Evolutionary conservation across 257 asterid species (phyloP).

Genomic region (Coffea eugenioides): DNA sequence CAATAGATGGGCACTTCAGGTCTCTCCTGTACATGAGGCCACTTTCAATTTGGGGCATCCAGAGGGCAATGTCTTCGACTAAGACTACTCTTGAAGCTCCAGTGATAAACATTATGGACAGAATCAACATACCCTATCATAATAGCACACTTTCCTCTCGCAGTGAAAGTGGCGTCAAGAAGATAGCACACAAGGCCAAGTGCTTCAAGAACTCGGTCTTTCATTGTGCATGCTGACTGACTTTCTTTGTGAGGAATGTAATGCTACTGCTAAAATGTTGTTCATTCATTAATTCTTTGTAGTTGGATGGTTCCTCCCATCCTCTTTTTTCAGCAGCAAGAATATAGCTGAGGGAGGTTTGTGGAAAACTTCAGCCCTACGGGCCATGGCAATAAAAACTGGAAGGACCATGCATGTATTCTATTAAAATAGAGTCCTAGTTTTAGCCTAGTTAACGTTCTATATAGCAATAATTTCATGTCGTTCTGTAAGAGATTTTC

Average conservation of each 20-base stretch:
- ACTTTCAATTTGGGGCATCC: slow-evolving; percentile 97
- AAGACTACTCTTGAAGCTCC: slow-evolving; percentile 60
- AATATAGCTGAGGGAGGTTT: slow-evolving; percentile 11
- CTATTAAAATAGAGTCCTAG: no score
- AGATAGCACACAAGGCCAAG: slow-evolving; percentile 49
- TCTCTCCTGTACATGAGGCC: slow-evolving; percentile 98
- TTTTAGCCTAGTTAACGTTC: no score
- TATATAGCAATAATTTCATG: no score
- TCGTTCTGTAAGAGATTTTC: no score
- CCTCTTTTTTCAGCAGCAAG: slow-evolving; percentile 15
- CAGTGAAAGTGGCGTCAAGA: slow-evolving; percentile 47
- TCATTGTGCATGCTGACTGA: slow-evolving; percentile 72
- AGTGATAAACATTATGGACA: slow-evolving; percentile 48
- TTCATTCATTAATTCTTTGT: neutral
- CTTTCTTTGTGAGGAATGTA: neutral
- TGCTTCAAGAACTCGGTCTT: slow-evolving; percentile 68
- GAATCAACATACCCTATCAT: slow-evolving; percentile 33
- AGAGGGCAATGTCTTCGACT: slow-evolving; percentile 62
- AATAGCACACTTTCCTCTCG: slow-evolving; percentile 23
- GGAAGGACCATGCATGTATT: neutral
- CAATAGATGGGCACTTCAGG: slow-evolving; percentile 86
- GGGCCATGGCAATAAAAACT: slow-evolving; percentile 11
- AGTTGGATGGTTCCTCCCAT: slow-evolving; percentile 15
- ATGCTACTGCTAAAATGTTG: neutral
- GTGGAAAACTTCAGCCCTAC: neutral